A percentile compares a stretch with the other conserved stretches of the same genome.
phyloP scores from a whole-genome alignment of 257 asterid species.

The Penstemon davidsonii region DNA sequence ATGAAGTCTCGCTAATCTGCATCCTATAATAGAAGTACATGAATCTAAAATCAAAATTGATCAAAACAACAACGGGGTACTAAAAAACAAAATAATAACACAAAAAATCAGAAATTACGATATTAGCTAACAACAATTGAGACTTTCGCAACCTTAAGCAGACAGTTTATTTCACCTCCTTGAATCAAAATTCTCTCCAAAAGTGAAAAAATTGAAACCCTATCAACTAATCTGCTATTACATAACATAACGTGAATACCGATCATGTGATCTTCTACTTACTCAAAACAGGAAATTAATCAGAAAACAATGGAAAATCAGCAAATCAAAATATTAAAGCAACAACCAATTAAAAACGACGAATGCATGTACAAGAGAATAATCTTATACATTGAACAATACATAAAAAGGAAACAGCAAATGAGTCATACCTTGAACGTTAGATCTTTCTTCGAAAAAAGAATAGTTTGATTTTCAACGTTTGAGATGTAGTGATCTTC shows the following conservation, averaged over 20 bases:
- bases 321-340: neutral
- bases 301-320: neutral
- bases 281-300: neutral
- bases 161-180: too few species aligned
- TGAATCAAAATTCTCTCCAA: too few species aligned
- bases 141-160: too few species aligned
- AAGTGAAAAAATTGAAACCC: too few species aligned
- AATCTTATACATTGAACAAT: neutral
- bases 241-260: neutral
- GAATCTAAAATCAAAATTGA: too few species aligned
- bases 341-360: neutral
- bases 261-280: neutral
- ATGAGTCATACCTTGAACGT: constrained; percentile 20
- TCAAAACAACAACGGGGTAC: too few species aligned
- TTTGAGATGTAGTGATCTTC: neutral
- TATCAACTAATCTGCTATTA: too few species aligned
- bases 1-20: too few species aligned
- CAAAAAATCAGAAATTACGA: too few species aligned
- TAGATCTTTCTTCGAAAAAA: neutral
- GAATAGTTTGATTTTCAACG: neutral
- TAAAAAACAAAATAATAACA: too few species aligned
- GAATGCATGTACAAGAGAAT: neutral
- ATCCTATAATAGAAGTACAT: too few species aligned
- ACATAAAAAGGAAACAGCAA: neutral
- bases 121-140: too few species aligned